phyloP scores from a whole-genome alignment of 768 basidiomycete species.

The Wakefieldia striispora region DNA sequence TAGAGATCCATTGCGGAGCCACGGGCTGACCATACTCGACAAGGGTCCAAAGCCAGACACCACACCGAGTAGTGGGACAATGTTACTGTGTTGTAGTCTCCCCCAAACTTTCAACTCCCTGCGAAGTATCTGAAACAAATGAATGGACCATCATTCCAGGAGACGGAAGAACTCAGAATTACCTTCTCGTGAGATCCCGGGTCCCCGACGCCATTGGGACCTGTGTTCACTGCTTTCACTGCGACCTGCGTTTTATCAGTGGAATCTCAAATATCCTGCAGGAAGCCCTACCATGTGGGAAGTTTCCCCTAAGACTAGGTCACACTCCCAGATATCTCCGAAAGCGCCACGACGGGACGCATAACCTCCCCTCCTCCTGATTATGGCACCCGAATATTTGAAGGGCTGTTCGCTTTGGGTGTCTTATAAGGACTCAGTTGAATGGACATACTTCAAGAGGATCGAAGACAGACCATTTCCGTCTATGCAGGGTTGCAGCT shows the following conservation, averaged over 20 bases:
- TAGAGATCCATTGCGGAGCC: constrained; percentile 29
- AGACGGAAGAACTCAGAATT: not conserved
- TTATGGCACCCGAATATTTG: not conserved
- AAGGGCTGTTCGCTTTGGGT: constrained; percentile 4
- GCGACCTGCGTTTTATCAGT: constrained; percentile 15
- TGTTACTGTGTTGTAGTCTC: constrained; percentile 18
- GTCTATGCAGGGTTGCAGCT: constrained; percentile 1
- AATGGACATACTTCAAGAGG: not conserved
- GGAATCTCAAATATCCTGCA: not conserved
- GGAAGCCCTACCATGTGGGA: constrained; percentile 4
- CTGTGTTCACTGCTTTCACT: constrained; percentile 17
- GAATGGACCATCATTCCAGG: not conserved
- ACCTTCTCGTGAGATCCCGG: constrained; percentile 13
- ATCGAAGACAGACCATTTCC: constrained; percentile 2
- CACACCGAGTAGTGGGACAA: constrained; percentile 31
- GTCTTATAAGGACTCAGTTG: too few species aligned
- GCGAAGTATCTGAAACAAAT: constrained; percentile 21
- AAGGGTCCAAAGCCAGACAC: constrained; percentile 30
- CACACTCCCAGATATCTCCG: constrained; percentile 26
- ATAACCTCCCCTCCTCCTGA: constrained; percentile 6
- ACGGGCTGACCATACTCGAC: constrained; percentile 34
- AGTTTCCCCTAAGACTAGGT: constrained; percentile 8
- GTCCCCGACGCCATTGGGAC: not conserved
- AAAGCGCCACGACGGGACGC: constrained; percentile 12
- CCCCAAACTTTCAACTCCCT: constrained; percentile 28